phyloP scores from a whole-genome alignment of 2,329 filamentous ascomycete genomes.

The Periconia sp. region DNA sequence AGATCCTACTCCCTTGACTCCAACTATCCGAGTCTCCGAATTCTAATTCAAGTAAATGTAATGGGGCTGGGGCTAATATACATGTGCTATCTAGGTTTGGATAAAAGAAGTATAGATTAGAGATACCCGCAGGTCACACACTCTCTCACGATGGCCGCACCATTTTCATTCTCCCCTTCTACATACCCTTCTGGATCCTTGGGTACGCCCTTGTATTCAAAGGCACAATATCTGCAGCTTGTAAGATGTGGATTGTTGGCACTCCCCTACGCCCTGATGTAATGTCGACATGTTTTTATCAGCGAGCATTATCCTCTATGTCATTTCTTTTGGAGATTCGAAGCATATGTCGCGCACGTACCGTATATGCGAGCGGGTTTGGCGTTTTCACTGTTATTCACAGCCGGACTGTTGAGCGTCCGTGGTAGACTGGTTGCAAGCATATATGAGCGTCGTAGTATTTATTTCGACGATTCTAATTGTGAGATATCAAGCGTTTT shows the following conservation, averaged over 20 bases:
- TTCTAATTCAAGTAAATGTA: slow-evolving; percentile 11
- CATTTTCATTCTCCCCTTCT: slow-evolving; percentile 18
- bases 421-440: slow-evolving; percentile 20
- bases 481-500: background rate
- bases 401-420: slow-evolving; percentile 47
- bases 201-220: slow-evolving; percentile 16
- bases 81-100: slow-evolving; percentile 47
- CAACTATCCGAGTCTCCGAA: slow-evolving; percentile 15
- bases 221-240: no score
- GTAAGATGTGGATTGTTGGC: no score
- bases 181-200: no score
- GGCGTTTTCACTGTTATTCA: slow-evolving; percentile 26
- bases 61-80: slow-evolving; percentile 18
- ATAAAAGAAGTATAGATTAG: slow-evolving; percentile 51
- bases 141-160: slow-evolving; percentile 26
- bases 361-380: no score
- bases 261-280: slow-evolving; percentile 22
- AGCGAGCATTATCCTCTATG: slow-evolving; percentile 34
- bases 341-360: slow-evolving; percentile 12
- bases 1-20: slow-evolving; percentile 36
- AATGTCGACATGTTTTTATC: slow-evolving; percentile 32
- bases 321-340: slow-evolving; percentile 2
- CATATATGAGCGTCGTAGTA: background rate
- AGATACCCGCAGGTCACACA: slow-evolving; percentile 45
- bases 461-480: background rate